Evolutionary conservation across 2,329 filamentous ascomycete genomes (phyloP).

Genomic region (Didymella pinodella): DNA sequence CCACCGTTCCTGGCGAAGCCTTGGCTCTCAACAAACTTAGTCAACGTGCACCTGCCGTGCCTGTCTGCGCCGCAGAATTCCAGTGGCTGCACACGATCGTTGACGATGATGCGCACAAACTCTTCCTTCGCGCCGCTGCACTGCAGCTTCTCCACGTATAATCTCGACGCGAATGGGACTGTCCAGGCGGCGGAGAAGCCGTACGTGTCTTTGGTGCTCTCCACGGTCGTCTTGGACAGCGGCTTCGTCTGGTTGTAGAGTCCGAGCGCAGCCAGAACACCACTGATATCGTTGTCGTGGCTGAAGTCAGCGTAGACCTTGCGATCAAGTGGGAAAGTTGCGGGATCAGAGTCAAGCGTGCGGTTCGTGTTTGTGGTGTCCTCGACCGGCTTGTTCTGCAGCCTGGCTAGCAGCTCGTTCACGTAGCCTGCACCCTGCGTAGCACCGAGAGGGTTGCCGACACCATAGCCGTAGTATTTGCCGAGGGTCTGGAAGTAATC

Average conservation of each 20-base stretch:
- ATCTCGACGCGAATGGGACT: constrained; percentile 80
- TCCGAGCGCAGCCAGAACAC: constrained; percentile 77
- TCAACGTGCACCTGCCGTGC: constrained; percentile 73
- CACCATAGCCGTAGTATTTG: constrained; percentile 85
- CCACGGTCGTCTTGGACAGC: constrained; percentile 55
- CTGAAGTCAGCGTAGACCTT: constrained; percentile 87
- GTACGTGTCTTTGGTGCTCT: constrained; percentile 61
- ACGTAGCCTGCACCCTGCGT: constrained; percentile 88
- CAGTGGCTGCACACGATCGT: constrained; percentile 80
- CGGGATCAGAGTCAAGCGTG: constrained; percentile 72
- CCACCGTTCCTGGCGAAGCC: constrained; percentile 77
- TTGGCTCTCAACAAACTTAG: constrained; percentile 76
- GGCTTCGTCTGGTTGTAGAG: constrained; percentile 73
- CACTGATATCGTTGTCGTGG: constrained; percentile 87
- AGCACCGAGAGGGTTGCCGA: constrained; percentile 78
- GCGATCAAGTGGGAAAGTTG: constrained; percentile 74
- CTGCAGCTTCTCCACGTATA: constrained; percentile 87
- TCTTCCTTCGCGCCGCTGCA: constrained; percentile 71
- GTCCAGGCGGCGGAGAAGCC: constrained; percentile 81
- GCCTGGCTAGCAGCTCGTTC: constrained; percentile 84
- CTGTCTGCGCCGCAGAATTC: constrained; percentile 73
- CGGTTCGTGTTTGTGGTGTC: constrained; percentile 80
- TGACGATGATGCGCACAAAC: constrained; percentile 79
- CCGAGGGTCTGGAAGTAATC: constrained; percentile 81
- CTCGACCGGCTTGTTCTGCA: constrained; percentile 72